Conservation (phyloP, 176 grass and related monocot species). For the Aegilops sharonensis region DNA sequence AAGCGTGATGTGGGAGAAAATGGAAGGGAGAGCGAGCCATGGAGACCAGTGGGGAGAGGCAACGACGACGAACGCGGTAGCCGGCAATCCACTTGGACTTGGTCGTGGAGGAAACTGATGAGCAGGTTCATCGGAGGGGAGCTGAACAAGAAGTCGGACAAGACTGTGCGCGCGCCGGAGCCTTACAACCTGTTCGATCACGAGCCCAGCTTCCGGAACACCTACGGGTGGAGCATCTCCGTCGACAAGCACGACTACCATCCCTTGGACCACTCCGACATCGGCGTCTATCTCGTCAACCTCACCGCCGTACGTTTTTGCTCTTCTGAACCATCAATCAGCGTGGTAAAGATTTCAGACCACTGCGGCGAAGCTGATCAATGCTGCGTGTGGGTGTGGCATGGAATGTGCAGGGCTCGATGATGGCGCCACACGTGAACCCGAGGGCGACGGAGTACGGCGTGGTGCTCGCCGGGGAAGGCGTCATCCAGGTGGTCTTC, state of each 20-base stretch:
- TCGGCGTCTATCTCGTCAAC: constrained; percentile 82
- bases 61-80: constrained; percentile 3
- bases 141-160: constrained; percentile 17
- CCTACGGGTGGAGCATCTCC: constrained; percentile 71
- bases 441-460: constrained; percentile 78
- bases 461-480: constrained; percentile 62
- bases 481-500: constrained; percentile 61
- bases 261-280: constrained; percentile 59
- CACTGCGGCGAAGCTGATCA: not conserved
- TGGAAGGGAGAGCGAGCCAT: not conserved
- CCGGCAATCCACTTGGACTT: constrained; percentile 31
- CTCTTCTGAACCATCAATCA: not conserved
- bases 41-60: constrained; percentile 11
- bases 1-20: not conserved
- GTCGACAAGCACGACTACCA: constrained; percentile 65
- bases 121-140: constrained; percentile 35
- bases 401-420: constrained; percentile 57
- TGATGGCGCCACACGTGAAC: constrained; percentile 89
- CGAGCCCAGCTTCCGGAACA: constrained; percentile 63
- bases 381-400: not conserved
- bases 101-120: constrained; percentile 56
- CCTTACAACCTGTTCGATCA: constrained; percentile 76
- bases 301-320: constrained; percentile 57
- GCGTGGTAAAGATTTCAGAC: not conserved
- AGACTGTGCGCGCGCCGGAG: constrained; percentile 37